Percentiles rank a stretch among this genome's conserved stretches.
Evolutionary conservation across 148 eudicot genomes (phyloP).

Genomic region (Dysphania ambrosioides): DNA sequence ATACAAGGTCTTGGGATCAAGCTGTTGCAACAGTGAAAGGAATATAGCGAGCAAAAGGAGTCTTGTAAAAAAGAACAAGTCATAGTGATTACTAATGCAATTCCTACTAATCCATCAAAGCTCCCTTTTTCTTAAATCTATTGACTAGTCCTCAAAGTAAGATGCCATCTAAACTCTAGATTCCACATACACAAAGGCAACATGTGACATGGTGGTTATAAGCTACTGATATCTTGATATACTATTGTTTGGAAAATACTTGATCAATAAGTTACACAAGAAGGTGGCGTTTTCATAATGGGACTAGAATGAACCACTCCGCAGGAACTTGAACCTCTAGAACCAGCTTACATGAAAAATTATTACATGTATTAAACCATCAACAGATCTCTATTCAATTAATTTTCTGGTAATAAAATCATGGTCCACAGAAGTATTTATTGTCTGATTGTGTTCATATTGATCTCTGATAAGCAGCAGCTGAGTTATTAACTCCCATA

Average conservation of each 20-base stretch:
- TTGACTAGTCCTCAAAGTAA: background rate
- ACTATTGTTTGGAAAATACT: background rate
- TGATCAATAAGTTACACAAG: background rate
- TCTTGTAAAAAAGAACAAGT: background rate
- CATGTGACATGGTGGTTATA: background rate
- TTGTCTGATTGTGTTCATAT: background rate
- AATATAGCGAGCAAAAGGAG: background rate
- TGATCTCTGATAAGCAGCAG: background rate
- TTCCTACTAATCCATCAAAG: background rate
- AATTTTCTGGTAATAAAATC: no score
- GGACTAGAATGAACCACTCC: background rate
- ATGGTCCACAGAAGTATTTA: no score
- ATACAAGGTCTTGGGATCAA: background rate
- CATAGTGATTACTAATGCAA: no score
- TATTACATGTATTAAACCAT: background rate
- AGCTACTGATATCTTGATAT: background rate
- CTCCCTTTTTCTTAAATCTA: background rate
- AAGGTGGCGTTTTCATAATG: background rate
- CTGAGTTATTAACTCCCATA: conserved; percentile 20
- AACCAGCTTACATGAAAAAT: background rate
- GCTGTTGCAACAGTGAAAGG: background rate
- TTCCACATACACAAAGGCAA: background rate
- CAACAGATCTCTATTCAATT: background rate
- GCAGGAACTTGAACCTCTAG: background rate
- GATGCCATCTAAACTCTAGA: background rate